Evolutionary conservation across 768 basidiomycete genomes (phyloP).

Genomic region (Mycena latifolia): DNA sequence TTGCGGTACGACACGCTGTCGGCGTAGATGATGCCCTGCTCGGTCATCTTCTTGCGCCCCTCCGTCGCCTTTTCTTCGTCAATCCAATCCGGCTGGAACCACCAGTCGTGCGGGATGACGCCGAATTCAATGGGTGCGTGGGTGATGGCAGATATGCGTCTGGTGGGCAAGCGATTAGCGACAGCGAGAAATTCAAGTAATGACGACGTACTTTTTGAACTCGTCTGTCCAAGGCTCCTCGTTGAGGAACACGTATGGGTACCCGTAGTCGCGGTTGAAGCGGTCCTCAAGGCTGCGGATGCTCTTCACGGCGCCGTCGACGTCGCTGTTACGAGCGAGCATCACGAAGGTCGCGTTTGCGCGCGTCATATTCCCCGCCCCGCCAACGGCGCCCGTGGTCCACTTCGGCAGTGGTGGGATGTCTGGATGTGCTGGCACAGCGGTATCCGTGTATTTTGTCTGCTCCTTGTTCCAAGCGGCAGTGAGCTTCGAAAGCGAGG

Average conservation of each 20-base stretch:
- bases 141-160: slow-evolving; percentile 46
- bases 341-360: slow-evolving; percentile 61
- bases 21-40: slow-evolving; percentile 58
- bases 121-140: slow-evolving; percentile 62
- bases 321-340: slow-evolving; percentile 77
- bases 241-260: slow-evolving; percentile 91
- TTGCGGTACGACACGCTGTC: slow-evolving; percentile 64
- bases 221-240: slow-evolving; percentile 83
- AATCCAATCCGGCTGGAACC: slow-evolving; percentile 82
- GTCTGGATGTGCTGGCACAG: slow-evolving; percentile 50
- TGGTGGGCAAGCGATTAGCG: slow-evolving; percentile 14
- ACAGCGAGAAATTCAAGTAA: slow-evolving; percentile 7
- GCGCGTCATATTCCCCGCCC: slow-evolving; percentile 15
- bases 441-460: slow-evolving; percentile 36
- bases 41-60: slow-evolving; percentile 72
- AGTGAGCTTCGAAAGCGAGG: slow-evolving; percentile 49
- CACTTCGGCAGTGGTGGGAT: slow-evolving; percentile 33
- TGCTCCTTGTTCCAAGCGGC: slow-evolving; percentile 16
- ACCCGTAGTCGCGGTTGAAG: slow-evolving; percentile 82
- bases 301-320: slow-evolving; percentile 71
- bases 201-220: slow-evolving; percentile 71
- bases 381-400: neutral
- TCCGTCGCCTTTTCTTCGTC: slow-evolving; percentile 74
- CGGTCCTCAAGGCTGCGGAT: slow-evolving; percentile 85
- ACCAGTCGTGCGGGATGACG: slow-evolving; percentile 74